Percentiles rank a stretch among this genome's conserved stretches.
Conservation (phyloP, 306 rosid genomes). For the Vicia faba region DNA sequence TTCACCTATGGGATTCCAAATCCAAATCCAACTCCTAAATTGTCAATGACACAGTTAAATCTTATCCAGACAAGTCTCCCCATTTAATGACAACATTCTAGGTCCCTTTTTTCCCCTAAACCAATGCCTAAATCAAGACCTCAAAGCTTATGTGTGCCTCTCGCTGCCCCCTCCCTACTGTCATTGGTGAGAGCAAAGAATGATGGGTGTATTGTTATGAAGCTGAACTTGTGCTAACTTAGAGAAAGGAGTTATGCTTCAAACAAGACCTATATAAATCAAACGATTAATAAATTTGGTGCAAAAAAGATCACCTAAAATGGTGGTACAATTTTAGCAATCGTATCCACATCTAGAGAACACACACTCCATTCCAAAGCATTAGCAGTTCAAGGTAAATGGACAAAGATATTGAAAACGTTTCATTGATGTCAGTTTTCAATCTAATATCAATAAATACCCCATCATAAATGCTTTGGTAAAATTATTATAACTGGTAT, state of each 20-base stretch:
- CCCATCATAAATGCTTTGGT: background rate
- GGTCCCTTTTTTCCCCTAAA: too few relatives aligned
- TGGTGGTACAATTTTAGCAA: too few relatives aligned
- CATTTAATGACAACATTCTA: background rate
- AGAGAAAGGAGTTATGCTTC: background rate
- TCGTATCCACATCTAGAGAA: too few relatives aligned
- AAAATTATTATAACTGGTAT: background rate
- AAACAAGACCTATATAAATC: background rate
- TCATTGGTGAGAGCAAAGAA: slow-evolving; percentile 50
- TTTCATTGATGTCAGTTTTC: background rate
- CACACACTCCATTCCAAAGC: background rate
- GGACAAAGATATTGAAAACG: background rate
- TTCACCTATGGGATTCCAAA: too few relatives aligned
- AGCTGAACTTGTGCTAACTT: slow-evolving; percentile 41
- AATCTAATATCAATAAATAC: background rate
- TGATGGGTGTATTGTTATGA: slow-evolving; percentile 71
- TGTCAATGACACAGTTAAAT: background rate
- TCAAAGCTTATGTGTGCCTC: background rate
- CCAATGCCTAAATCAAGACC: too few relatives aligned
- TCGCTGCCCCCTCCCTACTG: background rate
- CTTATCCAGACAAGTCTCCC: background rate
- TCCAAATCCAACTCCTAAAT: too few relatives aligned
- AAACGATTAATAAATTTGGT: too few relatives aligned
- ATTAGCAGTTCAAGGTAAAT: background rate
- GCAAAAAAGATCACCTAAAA: too few relatives aligned